phyloP scores from a whole-genome alignment of 225 moss, liverwort and hornwort species.

The Climacium dendroides region DNA sequence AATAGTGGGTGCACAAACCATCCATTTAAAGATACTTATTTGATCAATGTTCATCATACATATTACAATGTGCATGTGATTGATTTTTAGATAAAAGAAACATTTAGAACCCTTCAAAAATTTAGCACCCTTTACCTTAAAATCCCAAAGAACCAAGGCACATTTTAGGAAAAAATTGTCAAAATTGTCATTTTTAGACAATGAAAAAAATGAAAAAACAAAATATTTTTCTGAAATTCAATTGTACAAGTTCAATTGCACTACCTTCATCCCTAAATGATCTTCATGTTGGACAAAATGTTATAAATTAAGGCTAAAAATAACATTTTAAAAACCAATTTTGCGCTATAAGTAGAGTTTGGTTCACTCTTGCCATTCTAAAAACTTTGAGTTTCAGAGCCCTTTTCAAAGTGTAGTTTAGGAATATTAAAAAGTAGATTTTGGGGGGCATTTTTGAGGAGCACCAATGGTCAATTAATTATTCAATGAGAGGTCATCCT shows the following conservation, averaged over 20 bases:
- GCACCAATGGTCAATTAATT: no score
- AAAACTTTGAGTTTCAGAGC: no score
- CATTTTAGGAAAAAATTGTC: not conserved
- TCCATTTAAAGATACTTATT: not conserved
- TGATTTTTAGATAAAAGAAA: not conserved
- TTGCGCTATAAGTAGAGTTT: no score
- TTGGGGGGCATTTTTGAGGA: no score
- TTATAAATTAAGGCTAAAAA: no score
- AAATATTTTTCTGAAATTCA: not conserved
- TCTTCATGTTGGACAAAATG: no score
- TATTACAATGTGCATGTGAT: not conserved
- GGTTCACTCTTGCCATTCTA: no score
- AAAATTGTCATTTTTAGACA: not conserved
- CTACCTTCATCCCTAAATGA: no score
- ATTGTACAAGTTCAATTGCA: accelerated
- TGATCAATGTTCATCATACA: not conserved
- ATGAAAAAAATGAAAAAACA: not conserved
- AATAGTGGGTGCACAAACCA: accelerated
- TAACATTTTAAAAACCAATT: no score
- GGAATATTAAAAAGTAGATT: no score
- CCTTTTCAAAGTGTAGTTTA: no score
- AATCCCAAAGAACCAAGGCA: not conserved
- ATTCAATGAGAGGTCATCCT: no score
- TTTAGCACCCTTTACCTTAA: not conserved
- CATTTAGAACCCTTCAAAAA: not conserved